phyloP scores from a whole-genome alignment of 2,329 filamentous ascomycete genomes.

The Daldinia sp. region DNA sequence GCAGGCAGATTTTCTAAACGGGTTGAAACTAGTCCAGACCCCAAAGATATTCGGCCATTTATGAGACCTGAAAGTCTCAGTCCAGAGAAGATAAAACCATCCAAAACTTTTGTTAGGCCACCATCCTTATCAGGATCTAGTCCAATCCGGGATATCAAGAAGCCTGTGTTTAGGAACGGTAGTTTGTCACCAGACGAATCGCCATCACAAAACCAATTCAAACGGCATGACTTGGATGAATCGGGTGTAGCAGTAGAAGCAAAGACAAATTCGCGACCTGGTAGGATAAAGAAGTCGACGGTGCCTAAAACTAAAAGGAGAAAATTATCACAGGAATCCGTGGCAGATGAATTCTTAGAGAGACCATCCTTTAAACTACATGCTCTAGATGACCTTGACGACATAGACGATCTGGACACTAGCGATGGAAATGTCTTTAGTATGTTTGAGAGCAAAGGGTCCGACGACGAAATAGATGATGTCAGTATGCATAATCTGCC shows the following conservation, averaged over 20 bases:
- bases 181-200: conserved; percentile 14
- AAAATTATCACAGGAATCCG: conserved; percentile 10
- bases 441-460: conserved; percentile 12
- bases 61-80: conserved; percentile 7
- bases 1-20: conserved; percentile 5
- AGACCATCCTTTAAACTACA: conserved; percentile 41
- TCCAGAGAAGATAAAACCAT: conserved; percentile 21
- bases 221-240: conserved; percentile 8
- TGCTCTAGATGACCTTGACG: conserved; percentile 38
- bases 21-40: conserved; percentile 4
- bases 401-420: conserved; percentile 28
- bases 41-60: conserved; percentile 21
- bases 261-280: background rate
- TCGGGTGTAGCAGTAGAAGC: background rate
- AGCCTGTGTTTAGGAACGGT: background rate
- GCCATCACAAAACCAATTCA: conserved; percentile 16
- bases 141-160: conserved; percentile 8
- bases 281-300: conserved; percentile 3
- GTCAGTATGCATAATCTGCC: conserved; percentile 21
- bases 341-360: conserved; percentile 24
- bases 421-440: conserved; percentile 16
- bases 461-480: conserved; percentile 32
- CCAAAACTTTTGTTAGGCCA: conserved; percentile 24
- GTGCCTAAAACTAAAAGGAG: conserved; percentile 13
- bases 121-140: conserved; percentile 12